Evolutionary conservation across 2,329 filamentous ascomycete genomes (phyloP).

Genomic region (Elsinoe batatas): DNA sequence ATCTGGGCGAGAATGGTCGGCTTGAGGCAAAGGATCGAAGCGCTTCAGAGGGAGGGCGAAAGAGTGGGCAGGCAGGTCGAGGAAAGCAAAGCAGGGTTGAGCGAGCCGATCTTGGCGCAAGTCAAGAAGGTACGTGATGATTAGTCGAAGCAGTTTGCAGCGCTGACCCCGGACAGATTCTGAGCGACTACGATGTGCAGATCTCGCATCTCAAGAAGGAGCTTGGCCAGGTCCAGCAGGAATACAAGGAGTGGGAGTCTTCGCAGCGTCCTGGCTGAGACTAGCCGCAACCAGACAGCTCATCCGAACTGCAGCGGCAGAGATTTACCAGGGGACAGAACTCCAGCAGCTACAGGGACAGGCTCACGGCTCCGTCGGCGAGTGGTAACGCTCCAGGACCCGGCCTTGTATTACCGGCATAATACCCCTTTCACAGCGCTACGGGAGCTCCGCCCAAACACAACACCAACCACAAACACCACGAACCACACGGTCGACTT

Average conservation of each 20-base stretch:
- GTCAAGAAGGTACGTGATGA: constrained; percentile 57
- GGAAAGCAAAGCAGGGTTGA: constrained; percentile 44
- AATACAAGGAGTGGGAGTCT: constrained; percentile 47
- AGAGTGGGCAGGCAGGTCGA: constrained; percentile 45
- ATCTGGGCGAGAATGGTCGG: constrained; percentile 75
- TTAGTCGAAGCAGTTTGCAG: not conserved
- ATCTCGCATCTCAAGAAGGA: constrained; percentile 63
- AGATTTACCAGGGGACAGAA: too few relatives aligned
- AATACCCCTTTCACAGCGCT: too few relatives aligned
- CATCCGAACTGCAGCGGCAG: too few relatives aligned
- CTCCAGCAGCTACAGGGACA: too few relatives aligned
- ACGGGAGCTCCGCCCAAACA: too few relatives aligned
- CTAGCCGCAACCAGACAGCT: not conserved
- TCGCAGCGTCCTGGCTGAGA: not conserved
- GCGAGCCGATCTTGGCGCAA: constrained; percentile 60
- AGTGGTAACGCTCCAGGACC: too few relatives aligned
- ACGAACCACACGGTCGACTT: too few relatives aligned
- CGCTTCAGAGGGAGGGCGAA: constrained; percentile 64
- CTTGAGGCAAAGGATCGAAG: constrained; percentile 60
- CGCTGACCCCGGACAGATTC: constrained; percentile 44
- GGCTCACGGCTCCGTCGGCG: too few relatives aligned
- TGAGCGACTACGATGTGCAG: constrained; percentile 75
- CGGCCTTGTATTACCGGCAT: too few relatives aligned
- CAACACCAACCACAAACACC: too few relatives aligned
- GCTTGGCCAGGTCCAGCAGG: constrained; percentile 47